These are phyloP conservation scores for Xylariaceae sp. DNA, from an alignment of 2,329 filamentous ascomycete species.

Conservation along the genomic window DNA sequence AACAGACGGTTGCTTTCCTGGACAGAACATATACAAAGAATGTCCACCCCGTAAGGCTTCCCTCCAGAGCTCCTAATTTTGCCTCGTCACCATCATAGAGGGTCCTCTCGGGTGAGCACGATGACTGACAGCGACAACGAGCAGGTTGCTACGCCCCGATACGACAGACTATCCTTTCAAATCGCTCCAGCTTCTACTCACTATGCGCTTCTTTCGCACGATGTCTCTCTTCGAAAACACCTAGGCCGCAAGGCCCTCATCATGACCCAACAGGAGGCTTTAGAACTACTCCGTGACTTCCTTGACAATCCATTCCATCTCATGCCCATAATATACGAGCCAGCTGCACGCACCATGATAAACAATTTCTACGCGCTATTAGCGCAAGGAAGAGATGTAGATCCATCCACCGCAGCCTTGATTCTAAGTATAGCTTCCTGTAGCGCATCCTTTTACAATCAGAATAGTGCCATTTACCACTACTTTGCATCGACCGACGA, in stretches of 20 bases:
- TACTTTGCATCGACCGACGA: slow-evolving; percentile 17
- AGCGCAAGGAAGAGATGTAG: slow-evolving; percentile 6
- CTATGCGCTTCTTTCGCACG: not conserved
- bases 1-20: slow-evolving; percentile 14
- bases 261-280: slow-evolving; percentile 22
- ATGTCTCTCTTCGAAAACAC: not conserved
- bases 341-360: slow-evolving; percentile 17
- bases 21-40: slow-evolving; percentile 15
- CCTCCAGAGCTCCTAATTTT: too few relatives aligned
- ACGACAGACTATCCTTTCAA: slow-evolving; percentile 3
- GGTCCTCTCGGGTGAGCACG: not conserved
- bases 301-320: slow-evolving; percentile 25
- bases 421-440: slow-evolving; percentile 28
- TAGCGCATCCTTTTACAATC: slow-evolving; percentile 27
- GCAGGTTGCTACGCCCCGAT: slow-evolving; percentile 1
- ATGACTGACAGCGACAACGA: not conserved
- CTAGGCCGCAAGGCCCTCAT: slow-evolving; percentile 3
- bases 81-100: not conserved
- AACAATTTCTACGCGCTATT: slow-evolving; percentile 19
- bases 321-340: slow-evolving; percentile 25
- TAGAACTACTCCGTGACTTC: slow-evolving; percentile 27
- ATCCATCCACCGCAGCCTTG: slow-evolving; percentile 21
- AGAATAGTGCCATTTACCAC: not conserved
- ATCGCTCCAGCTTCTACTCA: slow-evolving; percentile 8
- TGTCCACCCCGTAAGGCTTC: slow-evolving; percentile 7